Percentiles rank a stretch among this genome's conserved stretches.
Evolutionary conservation across 352 stramenopile species (phyloP).

Genomic region (Peronospora destructor): DNA sequence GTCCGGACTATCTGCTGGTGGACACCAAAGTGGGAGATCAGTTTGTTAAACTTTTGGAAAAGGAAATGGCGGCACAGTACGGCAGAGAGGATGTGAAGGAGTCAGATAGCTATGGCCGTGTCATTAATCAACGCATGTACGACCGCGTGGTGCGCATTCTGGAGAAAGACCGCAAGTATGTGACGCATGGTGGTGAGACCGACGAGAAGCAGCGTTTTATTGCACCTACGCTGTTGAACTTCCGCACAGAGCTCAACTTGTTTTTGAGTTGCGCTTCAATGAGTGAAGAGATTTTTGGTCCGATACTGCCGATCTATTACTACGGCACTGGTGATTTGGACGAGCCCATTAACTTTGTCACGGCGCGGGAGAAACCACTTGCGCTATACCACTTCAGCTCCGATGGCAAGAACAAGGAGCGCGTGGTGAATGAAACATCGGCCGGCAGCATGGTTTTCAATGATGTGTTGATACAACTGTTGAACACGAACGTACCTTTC

Average conservation of each 20-base stretch:
- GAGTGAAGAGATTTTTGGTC: constrained; percentile 94
- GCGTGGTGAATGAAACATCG: constrained; percentile 42
- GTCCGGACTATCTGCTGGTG: constrained; percentile 90
- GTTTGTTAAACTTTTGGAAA: constrained; percentile 39
- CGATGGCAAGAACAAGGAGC: constrained; percentile 32
- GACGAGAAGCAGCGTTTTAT: constrained; percentile 77
- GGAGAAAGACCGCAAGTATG: constrained; percentile 38
- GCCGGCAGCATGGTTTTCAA: constrained; percentile 69
- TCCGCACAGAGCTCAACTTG: constrained; percentile 46
- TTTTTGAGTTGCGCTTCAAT: constrained; percentile 60
- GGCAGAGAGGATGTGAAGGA: constrained; percentile 36
- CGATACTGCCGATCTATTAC: constrained; percentile 90
- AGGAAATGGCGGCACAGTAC: constrained; percentile 41
- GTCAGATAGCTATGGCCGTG: constrained; percentile 41
- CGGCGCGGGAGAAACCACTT: constrained; percentile 62
- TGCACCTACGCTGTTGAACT: constrained; percentile 82
- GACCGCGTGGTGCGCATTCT: constrained; percentile 34
- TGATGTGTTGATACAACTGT: constrained; percentile 73
- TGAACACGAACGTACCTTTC: constrained; percentile 65
- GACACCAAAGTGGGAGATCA: constrained; percentile 71
- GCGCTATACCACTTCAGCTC: constrained; percentile 82
- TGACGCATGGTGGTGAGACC: constrained; percentile 50
- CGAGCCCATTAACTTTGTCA: constrained; percentile 34
- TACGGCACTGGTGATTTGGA: constrained; percentile 35
- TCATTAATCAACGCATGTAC: constrained; percentile 74